phyloP scores from a whole-genome alignment of 805 yeast species.

The Myxozyma vanderwaltii region DNA sequence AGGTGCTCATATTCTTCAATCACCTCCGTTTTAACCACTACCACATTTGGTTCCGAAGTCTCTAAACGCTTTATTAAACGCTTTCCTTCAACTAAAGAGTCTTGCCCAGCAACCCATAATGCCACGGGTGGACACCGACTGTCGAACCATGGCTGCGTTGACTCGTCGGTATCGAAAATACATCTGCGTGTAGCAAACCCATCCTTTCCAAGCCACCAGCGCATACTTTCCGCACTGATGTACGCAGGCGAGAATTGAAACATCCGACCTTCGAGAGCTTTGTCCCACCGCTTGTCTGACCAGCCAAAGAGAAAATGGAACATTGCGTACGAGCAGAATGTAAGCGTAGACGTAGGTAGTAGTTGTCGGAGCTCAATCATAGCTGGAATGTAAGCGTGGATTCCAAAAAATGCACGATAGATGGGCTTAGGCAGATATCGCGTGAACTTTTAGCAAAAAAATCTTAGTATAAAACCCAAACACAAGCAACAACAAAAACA shows the following conservation, averaged over 20 bases:
- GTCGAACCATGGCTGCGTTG: conserved; percentile 42
- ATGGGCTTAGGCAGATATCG: conserved; percentile 35
- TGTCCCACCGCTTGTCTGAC: conserved; percentile 79
- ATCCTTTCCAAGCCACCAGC: conserved; percentile 80
- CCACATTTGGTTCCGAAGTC: conserved; percentile 55
- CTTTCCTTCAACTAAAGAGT: conserved; percentile 75
- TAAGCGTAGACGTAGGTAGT: conserved; percentile 47
- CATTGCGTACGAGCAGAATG: conserved; percentile 72
- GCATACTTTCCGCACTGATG: conserved; percentile 78
- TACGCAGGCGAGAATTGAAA: conserved; percentile 85
- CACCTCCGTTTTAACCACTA: conserved; percentile 46
- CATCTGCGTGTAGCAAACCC: conserved; percentile 55
- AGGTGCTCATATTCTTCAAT: conserved; percentile 76
- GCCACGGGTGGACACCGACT: conserved; percentile 56
- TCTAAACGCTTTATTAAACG: conserved; percentile 65
- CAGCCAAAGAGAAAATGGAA: conserved; percentile 86
- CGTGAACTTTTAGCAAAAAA: conserved; percentile 27
- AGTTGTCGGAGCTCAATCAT: conserved; percentile 61
- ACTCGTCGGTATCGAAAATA: conserved; percentile 55
- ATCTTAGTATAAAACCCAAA: background rate
- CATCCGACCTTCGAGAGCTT: conserved; percentile 64
- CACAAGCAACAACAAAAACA: background rate
- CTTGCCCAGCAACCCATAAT: conserved; percentile 71
- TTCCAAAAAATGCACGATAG: conserved; percentile 62
- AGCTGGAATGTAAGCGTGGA: conserved; percentile 73